Conservation (phyloP, 441 rosid species). For the Erodium moschatum region DNA sequence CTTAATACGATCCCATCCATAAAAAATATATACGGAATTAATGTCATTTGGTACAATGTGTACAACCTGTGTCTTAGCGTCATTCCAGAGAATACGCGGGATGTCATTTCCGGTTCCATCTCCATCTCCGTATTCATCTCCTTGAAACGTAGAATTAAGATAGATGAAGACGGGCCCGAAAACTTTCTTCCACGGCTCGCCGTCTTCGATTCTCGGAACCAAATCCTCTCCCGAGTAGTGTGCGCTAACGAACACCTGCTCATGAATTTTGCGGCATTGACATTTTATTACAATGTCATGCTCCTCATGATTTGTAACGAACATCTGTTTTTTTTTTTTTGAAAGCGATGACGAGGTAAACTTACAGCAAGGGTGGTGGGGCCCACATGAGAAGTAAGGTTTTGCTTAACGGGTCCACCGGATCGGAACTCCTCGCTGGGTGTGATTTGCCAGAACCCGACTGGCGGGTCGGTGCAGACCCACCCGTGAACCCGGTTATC, state of each 20-base stretch:
- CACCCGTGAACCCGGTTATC: slow-evolving; percentile 67
- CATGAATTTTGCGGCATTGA: neutral
- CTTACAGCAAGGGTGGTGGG: slow-evolving; percentile 71
- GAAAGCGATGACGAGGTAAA: slow-evolving; percentile 1
- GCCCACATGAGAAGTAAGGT: slow-evolving; percentile 66
- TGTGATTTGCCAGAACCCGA: slow-evolving; percentile 71
- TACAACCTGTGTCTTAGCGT: slow-evolving; percentile 52
- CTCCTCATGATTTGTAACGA: too few species aligned
- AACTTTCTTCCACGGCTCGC: slow-evolving; percentile 70
- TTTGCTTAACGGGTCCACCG: slow-evolving; percentile 69
- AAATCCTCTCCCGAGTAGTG: slow-evolving; percentile 58
- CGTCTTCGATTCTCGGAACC: slow-evolving; percentile 36
- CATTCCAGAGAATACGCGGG: slow-evolving; percentile 52
- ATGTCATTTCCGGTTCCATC: slow-evolving; percentile 14
- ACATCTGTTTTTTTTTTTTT: too few species aligned
- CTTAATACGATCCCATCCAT: too few species aligned
- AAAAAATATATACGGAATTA: too few species aligned
- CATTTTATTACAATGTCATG: too few species aligned
- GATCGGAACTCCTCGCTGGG: slow-evolving; percentile 67
- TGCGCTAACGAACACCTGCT: slow-evolving; percentile 52
- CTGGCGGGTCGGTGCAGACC: slow-evolving; percentile 51
- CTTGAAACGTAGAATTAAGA: slow-evolving; percentile 41
- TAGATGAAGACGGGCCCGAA: slow-evolving; percentile 66
- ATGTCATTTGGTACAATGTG: too few species aligned
- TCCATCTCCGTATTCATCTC: slow-evolving; percentile 15